Conservation (phyloP, 352 stramenopile species). For the Phytophthora megakarya region DNA sequence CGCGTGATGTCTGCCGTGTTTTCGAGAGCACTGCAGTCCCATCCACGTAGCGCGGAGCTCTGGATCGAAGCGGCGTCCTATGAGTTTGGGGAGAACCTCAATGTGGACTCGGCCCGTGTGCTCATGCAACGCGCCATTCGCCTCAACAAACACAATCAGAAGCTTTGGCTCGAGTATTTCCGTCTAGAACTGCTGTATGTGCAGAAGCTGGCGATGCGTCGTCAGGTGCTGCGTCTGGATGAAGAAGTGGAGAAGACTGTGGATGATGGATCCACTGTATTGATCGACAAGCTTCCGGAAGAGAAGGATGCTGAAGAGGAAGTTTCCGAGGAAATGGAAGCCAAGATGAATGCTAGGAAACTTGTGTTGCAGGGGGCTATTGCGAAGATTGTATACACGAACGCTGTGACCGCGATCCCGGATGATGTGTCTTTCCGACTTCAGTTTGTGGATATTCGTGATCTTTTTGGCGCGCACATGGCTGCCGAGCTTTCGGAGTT, state of each 20-base stretch:
- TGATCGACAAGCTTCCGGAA: conserved; percentile 66
- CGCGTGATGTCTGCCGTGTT: conserved; percentile 83
- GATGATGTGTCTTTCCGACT: conserved; percentile 75
- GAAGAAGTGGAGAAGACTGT: conserved; percentile 27
- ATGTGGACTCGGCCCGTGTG: conserved; percentile 85
- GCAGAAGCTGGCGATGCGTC: conserved; percentile 86
- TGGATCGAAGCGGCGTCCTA: conserved; percentile 92
- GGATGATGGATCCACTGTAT: conserved; percentile 43
- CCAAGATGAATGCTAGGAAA: conserved; percentile 67
- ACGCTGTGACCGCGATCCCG: conserved; percentile 64
- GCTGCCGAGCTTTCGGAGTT: conserved; percentile 71
- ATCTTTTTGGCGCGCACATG: conserved; percentile 70
- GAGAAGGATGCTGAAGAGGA: conserved; percentile 46
- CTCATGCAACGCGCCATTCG: conserved; percentile 93
- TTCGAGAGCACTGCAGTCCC: conserved; percentile 84
- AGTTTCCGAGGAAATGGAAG: conserved; percentile 39
- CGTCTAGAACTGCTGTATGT: conserved; percentile 91
- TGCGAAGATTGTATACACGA: conserved; percentile 82
- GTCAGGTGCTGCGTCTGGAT: conserved; percentile 79
- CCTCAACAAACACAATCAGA: conserved; percentile 81
- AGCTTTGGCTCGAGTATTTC: conserved; percentile 92
- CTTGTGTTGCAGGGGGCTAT: conserved; percentile 84
- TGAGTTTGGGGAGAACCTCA: conserved; percentile 88
- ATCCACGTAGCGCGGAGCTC: conserved; percentile 83
- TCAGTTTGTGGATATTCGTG: conserved; percentile 74